Base-by-base conservation (phyloP, 1,284 basidiomycete species). In the Irpex sp. region DNA sequence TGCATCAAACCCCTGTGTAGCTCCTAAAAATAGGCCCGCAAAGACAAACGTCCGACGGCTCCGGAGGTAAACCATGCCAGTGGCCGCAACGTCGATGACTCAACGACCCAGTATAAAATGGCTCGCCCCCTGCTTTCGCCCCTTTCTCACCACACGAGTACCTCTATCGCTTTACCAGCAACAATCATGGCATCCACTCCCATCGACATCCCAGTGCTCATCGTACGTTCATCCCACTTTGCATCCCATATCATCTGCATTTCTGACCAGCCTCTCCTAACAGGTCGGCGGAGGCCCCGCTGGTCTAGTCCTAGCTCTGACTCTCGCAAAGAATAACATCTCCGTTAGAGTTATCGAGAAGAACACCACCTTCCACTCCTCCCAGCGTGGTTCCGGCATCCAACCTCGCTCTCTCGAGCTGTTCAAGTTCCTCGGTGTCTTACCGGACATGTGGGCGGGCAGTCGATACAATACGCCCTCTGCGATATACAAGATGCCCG, bases 201-300 rank as follows among this genome's bases (percentile, higher is more conserved):
- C 21, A 26, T 26, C 21, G 21, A 26, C 21, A 26, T 26, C 21
- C 21, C 59, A 17, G 31, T 61, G 37, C 60, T 61, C 9, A 44
- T 61, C 15, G 60, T 61, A 49, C 9, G 60, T 48, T 44, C 17
- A 7, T 9, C 17, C n/a, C 19, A 36, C 40, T 37, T 17, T 5
- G n/a, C 57, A 26, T 26, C 3, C 21, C 21, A 26, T 26, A 26
- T 3, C 21, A 26, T 26, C 21, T 26, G 21, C 21, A 26, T 36
- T n/a, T 34, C 36, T 19, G 9, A 38, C 44, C 38, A 15, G 37
- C 61, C 21, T 38, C 52, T 15, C 31, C 37, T n/a, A 51, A 47
- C 21, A 73, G 72, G 66, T 69, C 37, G 72, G 72, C 31, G 65
- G 68, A 3, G 72, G 72, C 0, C 72, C 72, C 34, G 57, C 68